A percentile compares a stretch with the other conserved stretches of the same genome.
Conservation (phyloP, 2,329 filamentous ascomycete genomes). For the Colletotrichum lini region DNA sequence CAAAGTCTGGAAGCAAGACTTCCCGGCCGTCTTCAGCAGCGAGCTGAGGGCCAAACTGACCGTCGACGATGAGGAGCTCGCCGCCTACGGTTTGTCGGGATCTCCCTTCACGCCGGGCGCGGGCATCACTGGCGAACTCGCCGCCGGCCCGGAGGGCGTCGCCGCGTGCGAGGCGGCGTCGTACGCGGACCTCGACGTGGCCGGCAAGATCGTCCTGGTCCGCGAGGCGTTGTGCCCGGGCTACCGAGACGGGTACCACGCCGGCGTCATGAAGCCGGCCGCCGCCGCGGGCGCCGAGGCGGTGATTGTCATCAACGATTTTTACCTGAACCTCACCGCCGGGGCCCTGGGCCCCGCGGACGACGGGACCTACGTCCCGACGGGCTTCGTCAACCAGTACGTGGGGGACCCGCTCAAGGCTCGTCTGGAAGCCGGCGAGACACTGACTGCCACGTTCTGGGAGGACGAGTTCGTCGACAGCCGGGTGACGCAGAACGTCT, state of each 20-base stretch:
- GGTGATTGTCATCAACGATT: conserved; percentile 51
- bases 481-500: conserved; percentile 59
- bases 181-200: conserved; percentile 47
- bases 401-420: conserved; percentile 48
- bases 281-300: conserved; percentile 50
- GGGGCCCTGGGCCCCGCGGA: conserved; percentile 48
- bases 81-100: conserved; percentile 50
- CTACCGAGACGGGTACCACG: conserved; percentile 47
- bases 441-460: conserved; percentile 53
- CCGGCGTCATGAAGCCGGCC: conserved; percentile 49
- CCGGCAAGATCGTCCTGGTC: conserved; percentile 52
- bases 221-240: conserved; percentile 51
- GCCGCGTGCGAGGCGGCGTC: conserved; percentile 47
- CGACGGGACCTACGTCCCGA: conserved; percentile 49
- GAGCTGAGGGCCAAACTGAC: conserved; percentile 33
- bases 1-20: conserved; percentile 50
- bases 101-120: conserved; percentile 50
- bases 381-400: conserved; percentile 50
- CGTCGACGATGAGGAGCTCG: conserved; percentile 47
- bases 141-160: conserved; percentile 47
- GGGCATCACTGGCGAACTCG: conserved; percentile 48
- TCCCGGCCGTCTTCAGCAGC: conserved; percentile 48
- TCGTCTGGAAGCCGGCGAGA: conserved; percentile 52
- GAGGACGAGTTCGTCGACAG: conserved; percentile 54
- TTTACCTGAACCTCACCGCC: conserved; percentile 49